Evolutionary conservation across 805 yeast genomes (phyloP), one percentile per base, ranked within the genome.

Genomic region (Myxozyma mucilagina): DNA sequence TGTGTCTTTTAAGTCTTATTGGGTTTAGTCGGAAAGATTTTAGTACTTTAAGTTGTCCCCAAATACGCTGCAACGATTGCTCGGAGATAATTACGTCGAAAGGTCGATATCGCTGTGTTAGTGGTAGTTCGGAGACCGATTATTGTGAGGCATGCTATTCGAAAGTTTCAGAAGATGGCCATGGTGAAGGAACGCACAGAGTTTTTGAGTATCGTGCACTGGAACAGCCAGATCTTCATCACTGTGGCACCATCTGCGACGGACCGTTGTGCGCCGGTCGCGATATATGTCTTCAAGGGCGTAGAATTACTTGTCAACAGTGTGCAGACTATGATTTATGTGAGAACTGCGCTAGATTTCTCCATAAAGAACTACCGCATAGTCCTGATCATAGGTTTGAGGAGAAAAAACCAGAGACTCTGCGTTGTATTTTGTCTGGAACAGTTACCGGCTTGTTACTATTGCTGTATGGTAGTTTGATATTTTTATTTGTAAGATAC

Each of bases 301-400:
- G 53, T 7, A 18, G 53, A 24, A 9, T 20, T 4, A 3, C 24
- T 9, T 50, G 53, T 16, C 20, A 8, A 4, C 20, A 7, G 13
- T 50, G 53, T n/a, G 16, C 18, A 3, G 53, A 50, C 45, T 50
- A 20, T 36, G 39, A 31, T 24, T 16, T 50, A 18, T 50, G 53
- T 45, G 53, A 20, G 20, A 50, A 50, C 45, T 50, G 53, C 31
- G 53, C 53, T 18, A n/a, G 34, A 18, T 35, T 50, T 20, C 11
- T 36, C 3, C 24, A 35, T n/a, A 14, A n/a, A 29, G 45, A 38
- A 14, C 35, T 38, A 20, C 34, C 18, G 9, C 53, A 50, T 16
- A 41, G 39, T 14, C 7, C 7, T 1, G 16, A 20, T 14, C 53
- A 50, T 36, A 29, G 9, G 44, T 50, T 50, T 24, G 45, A 38